phyloP scores from a whole-genome alignment of 306 rosid species.

The Oemleria cerasiformis region DNA sequence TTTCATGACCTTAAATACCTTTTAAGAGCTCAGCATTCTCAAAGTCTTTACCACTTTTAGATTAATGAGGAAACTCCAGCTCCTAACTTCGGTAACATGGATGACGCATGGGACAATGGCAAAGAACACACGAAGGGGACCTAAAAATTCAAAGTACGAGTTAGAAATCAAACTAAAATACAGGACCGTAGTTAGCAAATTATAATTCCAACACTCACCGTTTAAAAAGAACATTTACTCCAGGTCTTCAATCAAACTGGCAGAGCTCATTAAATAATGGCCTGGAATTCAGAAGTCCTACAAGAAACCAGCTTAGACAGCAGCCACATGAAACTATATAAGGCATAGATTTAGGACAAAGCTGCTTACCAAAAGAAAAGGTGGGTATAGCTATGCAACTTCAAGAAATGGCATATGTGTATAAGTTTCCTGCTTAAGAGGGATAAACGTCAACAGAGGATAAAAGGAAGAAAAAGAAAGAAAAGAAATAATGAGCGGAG shows the following conservation, averaged over 20 bases:
- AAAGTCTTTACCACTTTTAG: conserved; percentile 29
- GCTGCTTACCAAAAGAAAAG: conserved; percentile 48
- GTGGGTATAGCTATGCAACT: conserved; percentile 31
- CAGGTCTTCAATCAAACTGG: conserved; percentile 34
- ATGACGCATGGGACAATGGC: conserved; percentile 24
- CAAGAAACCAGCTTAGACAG: conserved; percentile 21
- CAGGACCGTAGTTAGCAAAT: not conserved
- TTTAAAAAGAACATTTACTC: conserved; percentile 30
- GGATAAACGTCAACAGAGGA: conserved; percentile 6
- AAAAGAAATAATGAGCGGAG: conserved; percentile 11
- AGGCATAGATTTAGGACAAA: conserved; percentile 13
- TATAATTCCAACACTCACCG: conserved; percentile 35
- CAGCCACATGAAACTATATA: conserved; percentile 8
- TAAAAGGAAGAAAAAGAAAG: not conserved
- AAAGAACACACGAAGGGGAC: conserved; percentile 23
- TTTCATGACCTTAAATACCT: conserved; percentile 32
- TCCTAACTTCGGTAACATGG: conserved; percentile 38
- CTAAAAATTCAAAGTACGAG: conserved; percentile 5
- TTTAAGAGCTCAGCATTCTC: conserved; percentile 46
- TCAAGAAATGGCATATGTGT: conserved; percentile 79
- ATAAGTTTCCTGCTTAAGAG: conserved; percentile 67
- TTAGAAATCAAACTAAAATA: conserved; percentile 4
- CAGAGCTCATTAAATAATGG: conserved; percentile 35
- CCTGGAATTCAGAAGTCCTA: conserved; percentile 39
- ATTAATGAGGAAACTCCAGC: conserved; percentile 33